Conservation (phyloP, 2,329 filamentous ascomycete species). For the Colletotrichum phormii region DNA sequence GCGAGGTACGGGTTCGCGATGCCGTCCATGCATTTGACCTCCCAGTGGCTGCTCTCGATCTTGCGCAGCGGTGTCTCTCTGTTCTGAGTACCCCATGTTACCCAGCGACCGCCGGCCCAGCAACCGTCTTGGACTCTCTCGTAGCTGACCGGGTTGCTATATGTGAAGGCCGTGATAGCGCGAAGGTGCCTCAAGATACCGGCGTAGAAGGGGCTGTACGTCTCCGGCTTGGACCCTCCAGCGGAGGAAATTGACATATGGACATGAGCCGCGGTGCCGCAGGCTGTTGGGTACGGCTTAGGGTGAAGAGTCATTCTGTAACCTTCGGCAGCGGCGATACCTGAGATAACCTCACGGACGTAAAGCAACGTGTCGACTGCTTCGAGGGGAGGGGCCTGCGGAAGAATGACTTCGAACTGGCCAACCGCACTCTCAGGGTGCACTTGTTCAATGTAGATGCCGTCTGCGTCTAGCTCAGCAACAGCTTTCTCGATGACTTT, state of each 20-base stretch:
- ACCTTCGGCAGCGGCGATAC: constrained; percentile 70
- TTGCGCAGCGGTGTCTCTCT: constrained; percentile 80
- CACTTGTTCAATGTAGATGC: constrained; percentile 77
- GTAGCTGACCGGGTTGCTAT: constrained; percentile 76
- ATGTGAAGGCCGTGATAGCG: constrained; percentile 75
- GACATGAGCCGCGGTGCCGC: constrained; percentile 75
- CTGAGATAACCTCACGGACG: constrained; percentile 75
- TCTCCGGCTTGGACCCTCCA: constrained; percentile 49
- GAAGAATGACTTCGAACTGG: constrained; percentile 83
- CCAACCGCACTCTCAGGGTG: constrained; percentile 80
- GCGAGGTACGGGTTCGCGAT: constrained; percentile 83
- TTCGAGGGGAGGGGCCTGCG: constrained; percentile 69
- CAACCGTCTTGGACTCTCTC: constrained; percentile 73
- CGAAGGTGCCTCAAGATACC: constrained; percentile 76
- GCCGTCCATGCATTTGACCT: constrained; percentile 82
- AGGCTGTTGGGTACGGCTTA: constrained; percentile 68
- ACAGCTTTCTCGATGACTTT: constrained; percentile 75
- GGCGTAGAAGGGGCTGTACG: constrained; percentile 76
- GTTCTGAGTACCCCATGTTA: constrained; percentile 86
- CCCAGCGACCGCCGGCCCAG: constrained; percentile 84
- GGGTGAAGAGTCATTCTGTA: constrained; percentile 80
- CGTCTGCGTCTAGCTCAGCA: constrained; percentile 67
- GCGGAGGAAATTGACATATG: constrained; percentile 74
- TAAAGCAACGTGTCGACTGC: constrained; percentile 80
- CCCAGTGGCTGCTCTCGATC: constrained; percentile 77